A percentile compares a stretch with the other conserved stretches of the same genome.
phyloP scores from a whole-genome alignment of 768 basidiomycete species.

The Rhizopogon sp. region DNA sequence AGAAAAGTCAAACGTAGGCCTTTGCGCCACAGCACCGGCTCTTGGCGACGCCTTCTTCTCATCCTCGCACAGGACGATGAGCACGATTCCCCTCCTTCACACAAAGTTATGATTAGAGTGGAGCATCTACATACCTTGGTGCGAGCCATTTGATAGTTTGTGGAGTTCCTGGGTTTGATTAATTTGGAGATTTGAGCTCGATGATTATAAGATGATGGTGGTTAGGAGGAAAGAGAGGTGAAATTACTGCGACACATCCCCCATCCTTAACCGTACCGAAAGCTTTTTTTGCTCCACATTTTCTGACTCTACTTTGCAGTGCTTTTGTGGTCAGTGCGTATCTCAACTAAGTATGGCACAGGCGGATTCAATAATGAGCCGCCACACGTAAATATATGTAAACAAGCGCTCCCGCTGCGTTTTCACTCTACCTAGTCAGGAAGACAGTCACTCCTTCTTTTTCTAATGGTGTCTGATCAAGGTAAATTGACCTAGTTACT shows the following conservation, averaged over 20 bases:
- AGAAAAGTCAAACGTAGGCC: slow-evolving; percentile 2
- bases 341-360: no score
- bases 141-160: slow-evolving; percentile 52
- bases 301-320: slow-evolving; percentile 15
- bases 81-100: background rate
- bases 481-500: no score
- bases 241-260: background rate
- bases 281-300: background rate
- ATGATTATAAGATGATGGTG: slow-evolving; percentile 11
- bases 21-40: slow-evolving; percentile 6
- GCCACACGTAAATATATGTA: slow-evolving; percentile 14
- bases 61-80: slow-evolving; percentile 2
- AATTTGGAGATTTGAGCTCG: background rate
- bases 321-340: slow-evolving; percentile 21
- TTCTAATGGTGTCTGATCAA: background rate
- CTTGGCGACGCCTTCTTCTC: slow-evolving; percentile 1
- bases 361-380: background rate
- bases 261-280: slow-evolving; percentile 9
- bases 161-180: background rate
- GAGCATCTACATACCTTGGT: slow-evolving; percentile 39
- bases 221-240: slow-evolving; percentile 10
- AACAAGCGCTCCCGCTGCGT: background rate
- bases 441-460: background rate
- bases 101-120: slow-evolving; percentile 1
- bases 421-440: no score